These are phyloP conservation scores for Lepiota venenata DNA, from an alignment of 768 basidiomycete species.

Conservation along the genomic window DNA sequence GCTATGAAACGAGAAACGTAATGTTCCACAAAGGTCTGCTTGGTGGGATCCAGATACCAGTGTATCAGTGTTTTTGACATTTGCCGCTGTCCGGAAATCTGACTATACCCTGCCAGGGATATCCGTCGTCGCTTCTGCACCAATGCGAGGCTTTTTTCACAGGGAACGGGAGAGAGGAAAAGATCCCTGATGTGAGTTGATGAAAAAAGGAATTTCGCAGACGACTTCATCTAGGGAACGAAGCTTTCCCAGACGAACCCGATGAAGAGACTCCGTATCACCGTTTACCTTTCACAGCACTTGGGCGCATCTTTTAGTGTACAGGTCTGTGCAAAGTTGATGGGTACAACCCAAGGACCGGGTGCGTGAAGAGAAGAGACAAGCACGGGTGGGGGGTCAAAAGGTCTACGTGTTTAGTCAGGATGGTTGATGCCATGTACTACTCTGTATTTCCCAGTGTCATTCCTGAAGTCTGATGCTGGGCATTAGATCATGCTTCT, in stretches of 20 bases:
- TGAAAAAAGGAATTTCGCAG: constrained; percentile 1
- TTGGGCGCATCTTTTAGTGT: not conserved
- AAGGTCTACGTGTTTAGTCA: not conserved
- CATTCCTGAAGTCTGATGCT: not conserved
- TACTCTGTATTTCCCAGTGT: too few relatives aligned
- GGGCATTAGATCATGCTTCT: not conserved
- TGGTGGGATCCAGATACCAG: not conserved
- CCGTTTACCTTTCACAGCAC: not conserved
- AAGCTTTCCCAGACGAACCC: constrained; percentile 2
- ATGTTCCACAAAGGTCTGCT: not conserved
- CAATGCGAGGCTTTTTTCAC: not conserved
- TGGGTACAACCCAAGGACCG: not conserved
- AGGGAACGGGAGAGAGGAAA: not conserved
- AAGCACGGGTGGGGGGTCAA: too few relatives aligned
- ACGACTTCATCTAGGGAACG: not conserved
- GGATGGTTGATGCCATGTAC: not conserved
- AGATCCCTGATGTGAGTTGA: constrained; percentile 1
- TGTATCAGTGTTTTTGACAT: not conserved
- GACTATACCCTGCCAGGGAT: not conserved
- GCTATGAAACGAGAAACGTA: not conserved
- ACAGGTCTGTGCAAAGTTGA: not conserved
- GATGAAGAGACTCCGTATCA: not conserved
- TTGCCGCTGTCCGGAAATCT: constrained; percentile 1
- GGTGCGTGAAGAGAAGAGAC: not conserved
- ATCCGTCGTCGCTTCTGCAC: not conserved